Evolutionary conservation across 306 rosid species (phyloP), one percentile per base, ranked within the genome.

Genomic region (Albizia julibrissin): DNA sequence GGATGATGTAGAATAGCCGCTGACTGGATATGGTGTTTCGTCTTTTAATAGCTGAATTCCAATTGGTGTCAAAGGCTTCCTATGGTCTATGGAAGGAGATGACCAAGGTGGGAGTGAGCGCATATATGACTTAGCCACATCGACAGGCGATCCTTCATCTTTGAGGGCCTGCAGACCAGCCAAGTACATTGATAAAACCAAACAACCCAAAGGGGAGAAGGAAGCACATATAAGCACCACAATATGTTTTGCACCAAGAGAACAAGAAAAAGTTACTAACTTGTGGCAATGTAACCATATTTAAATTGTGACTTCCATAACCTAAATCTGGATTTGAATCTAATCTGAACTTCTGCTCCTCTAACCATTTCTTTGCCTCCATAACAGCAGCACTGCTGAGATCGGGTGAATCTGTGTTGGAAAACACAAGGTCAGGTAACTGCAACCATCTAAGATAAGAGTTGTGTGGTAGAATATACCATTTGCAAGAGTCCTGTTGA

Each of bases 51-150:
- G 97, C 37, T 86, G 94, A 78, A 89, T 75, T 80, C 92, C 90
- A 22, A 73, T 39, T 9, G 87, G 79, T n/a, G 95, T 85, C 39
- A 86, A 76, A 85, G 94, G 85, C 77, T 85, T 88, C 40, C 78
- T 83, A 78, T 88, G 89, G 83, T 85, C 86, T 27, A 81, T 40
- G 75, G 97, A 87, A 75, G 97, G 95, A 86, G 98, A 93, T 12
- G 97, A 87, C 99, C 99, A 96, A 26, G 88, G 89, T 77, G 98
- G 98, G 21, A 89, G 98, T 77, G 91, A 67, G 15, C 81, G 89
- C 98, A 96, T 96, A 82, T 92, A 96, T 37, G 88, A 80, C 86
- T 91, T 96, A 29, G 99, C 99, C 85, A 96, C 89, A 79, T 96
- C 97, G 24, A 85, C 97, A 0, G 98, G 99, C 16, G 99, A 96